These are phyloP conservation scores for Aspergillus wentii DNA, from an alignment of 495 filamentous ascomycete species.

Conservation along the genomic window DNA sequence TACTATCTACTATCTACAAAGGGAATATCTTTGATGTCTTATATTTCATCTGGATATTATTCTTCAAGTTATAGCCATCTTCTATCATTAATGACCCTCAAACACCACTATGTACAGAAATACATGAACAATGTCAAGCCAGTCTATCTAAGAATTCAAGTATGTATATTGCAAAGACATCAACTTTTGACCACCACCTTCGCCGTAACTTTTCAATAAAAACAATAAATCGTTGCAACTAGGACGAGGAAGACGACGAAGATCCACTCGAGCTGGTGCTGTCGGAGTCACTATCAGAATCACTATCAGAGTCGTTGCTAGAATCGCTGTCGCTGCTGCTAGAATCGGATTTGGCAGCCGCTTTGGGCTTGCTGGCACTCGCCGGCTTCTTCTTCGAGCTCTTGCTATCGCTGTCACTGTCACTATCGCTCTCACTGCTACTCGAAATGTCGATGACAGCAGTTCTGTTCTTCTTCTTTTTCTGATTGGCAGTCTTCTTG, in stretches of 20 bases:
- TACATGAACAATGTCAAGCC: too few species aligned
- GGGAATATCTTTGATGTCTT: not conserved
- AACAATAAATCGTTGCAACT: too few species aligned
- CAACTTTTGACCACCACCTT: too few species aligned
- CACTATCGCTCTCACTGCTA: constrained; percentile 37
- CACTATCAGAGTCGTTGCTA: constrained; percentile 8
- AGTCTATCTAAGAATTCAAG: too few species aligned
- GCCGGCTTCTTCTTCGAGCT: constrained; percentile 15
- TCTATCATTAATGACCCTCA: too few species aligned
- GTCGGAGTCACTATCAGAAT: constrained; percentile 17
- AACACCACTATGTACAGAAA: too few species aligned
- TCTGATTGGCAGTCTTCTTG: constrained; percentile 28
- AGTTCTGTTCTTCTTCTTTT: constrained; percentile 54
- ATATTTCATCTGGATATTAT: not conserved
- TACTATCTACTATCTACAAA: not conserved
- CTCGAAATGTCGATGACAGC: constrained; percentile 42
- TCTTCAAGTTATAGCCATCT: too few species aligned
- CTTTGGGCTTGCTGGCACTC: constrained; percentile 4
- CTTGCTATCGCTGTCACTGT: constrained; percentile 27
- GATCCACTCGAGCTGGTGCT: constrained; percentile 8
- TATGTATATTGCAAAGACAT: too few species aligned
- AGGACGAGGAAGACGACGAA: too few species aligned
- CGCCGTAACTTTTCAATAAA: too few species aligned
- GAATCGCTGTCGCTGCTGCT: constrained; percentile 14
- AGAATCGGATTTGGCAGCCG: constrained; percentile 8